Evolutionary conservation across 495 filamentous ascomycete genomes (phyloP).

Genomic region (Xylaria scruposa): DNA sequence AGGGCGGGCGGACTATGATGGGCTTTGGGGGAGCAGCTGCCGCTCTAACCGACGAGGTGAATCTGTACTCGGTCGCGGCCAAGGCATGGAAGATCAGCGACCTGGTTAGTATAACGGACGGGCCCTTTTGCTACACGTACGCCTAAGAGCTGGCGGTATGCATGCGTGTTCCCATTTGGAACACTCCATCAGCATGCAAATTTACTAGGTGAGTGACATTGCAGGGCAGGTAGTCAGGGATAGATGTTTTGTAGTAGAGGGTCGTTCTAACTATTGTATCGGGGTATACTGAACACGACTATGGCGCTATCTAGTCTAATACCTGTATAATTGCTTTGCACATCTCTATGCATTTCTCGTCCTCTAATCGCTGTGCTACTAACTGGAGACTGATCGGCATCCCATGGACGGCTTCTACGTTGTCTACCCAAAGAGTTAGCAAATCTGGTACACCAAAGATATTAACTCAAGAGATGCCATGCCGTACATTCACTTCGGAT

Average conservation of each 20-base stretch:
- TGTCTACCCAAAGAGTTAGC: constrained; percentile 48
- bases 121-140: constrained; percentile 48
- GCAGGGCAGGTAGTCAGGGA: not conserved
- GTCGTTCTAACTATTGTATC: not conserved
- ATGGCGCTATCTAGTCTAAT: constrained; percentile 19
- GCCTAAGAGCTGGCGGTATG: constrained; percentile 27
- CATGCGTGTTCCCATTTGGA: not conserved
- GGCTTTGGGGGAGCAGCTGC: constrained; percentile 35
- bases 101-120: constrained; percentile 42
- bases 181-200: not conserved
- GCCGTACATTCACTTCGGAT: constrained; percentile 71
- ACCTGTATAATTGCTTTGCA: constrained; percentile 73
- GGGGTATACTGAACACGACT: not conserved
- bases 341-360: constrained; percentile 82
- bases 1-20: constrained; percentile 38
- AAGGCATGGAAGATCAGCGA: constrained; percentile 41
- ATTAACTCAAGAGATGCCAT: constrained; percentile 9
- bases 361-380: constrained; percentile 77
- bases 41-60: constrained; percentile 39
- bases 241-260: not conserved
- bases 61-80: constrained; percentile 35
- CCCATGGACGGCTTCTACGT: constrained; percentile 74
- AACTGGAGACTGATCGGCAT: constrained; percentile 83
- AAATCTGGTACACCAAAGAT: not conserved
- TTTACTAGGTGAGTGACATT: not conserved